Conservation (phyloP, 495 filamentous ascomycete genomes). For the Tuber umbilicatum region DNA sequence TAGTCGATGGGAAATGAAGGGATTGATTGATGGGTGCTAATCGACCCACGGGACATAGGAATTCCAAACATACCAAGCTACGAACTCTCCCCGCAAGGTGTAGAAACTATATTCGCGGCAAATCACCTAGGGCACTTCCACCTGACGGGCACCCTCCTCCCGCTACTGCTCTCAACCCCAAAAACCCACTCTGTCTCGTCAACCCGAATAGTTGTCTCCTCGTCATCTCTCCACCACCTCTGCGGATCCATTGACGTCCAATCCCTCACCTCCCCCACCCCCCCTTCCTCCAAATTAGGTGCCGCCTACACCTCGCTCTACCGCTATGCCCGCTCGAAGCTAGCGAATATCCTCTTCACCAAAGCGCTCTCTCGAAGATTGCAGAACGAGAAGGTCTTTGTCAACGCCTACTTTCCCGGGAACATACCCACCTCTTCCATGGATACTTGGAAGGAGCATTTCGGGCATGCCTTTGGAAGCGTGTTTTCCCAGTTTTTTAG, state of each 20-base stretch:
- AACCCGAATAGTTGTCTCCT: constrained; percentile 42
- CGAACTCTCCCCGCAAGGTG: constrained; percentile 38
- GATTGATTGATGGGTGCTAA: not conserved
- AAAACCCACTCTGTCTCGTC: constrained; percentile 15
- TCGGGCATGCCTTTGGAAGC: constrained; percentile 35
- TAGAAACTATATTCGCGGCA: constrained; percentile 43
- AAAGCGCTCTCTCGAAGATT: constrained; percentile 42
- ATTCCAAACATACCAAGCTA: constrained; percentile 31
- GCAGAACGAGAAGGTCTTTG: constrained; percentile 40
- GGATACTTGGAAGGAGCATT: constrained; percentile 42
- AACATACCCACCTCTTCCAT: constrained; percentile 45
- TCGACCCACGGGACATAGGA: constrained; percentile 13
- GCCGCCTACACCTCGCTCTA: constrained; percentile 33
- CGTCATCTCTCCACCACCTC: constrained; percentile 40
- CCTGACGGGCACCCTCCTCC: constrained; percentile 43
- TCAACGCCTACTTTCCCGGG: constrained; percentile 46
- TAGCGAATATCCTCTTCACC: constrained; percentile 47
- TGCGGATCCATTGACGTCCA: constrained; percentile 38
- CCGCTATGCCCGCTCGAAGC: constrained; percentile 46
- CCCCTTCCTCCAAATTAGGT: constrained; percentile 17
- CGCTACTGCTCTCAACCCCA: constrained; percentile 38
- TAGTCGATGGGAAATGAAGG: not conserved
- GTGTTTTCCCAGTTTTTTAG: constrained; percentile 22
- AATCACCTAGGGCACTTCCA: constrained; percentile 47
- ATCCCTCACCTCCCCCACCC: constrained; percentile 37